Conservation (phyloP, 257 asterid genomes). For the Ilex asprella region DNA sequence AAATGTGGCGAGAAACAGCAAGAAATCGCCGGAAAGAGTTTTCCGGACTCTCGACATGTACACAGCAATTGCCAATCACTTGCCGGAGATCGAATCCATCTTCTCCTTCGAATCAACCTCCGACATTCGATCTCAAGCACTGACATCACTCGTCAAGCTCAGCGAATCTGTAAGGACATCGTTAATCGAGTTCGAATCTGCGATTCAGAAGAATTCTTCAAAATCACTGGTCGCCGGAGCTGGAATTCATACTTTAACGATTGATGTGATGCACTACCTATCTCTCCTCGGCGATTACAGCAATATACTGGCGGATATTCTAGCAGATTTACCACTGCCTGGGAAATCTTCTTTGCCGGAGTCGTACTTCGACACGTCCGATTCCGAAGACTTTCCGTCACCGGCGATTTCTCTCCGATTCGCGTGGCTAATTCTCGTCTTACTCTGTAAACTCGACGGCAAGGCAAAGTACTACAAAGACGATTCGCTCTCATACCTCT, state of each 20-base stretch:
- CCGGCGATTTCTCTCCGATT: background rate
- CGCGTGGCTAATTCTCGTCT: background rate
- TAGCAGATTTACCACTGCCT: background rate
- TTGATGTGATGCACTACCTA: background rate
- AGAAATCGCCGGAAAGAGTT: background rate
- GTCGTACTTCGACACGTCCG: background rate
- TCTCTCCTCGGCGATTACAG: background rate
- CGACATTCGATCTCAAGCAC: background rate
- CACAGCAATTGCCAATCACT: background rate
- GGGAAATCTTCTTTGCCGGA: background rate
- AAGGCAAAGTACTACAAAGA: background rate
- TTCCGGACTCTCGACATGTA: background rate
- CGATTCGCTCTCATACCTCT: background rate
- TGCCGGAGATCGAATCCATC: background rate
- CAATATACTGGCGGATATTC: background rate
- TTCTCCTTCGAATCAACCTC: background rate
- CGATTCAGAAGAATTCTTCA: background rate
- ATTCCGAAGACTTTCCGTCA: background rate
- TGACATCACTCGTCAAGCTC: background rate
- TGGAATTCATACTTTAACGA: background rate
- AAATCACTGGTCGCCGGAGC: background rate
- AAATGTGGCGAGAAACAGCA: background rate
- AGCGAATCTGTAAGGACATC: background rate
- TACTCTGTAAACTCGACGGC: background rate
- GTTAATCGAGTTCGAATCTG: background rate